Evolutionary conservation across 768 basidiomycete genomes (phyloP), one percentile per base, ranked within the genome.

Genomic region (Neoboletus magnificus): DNA sequence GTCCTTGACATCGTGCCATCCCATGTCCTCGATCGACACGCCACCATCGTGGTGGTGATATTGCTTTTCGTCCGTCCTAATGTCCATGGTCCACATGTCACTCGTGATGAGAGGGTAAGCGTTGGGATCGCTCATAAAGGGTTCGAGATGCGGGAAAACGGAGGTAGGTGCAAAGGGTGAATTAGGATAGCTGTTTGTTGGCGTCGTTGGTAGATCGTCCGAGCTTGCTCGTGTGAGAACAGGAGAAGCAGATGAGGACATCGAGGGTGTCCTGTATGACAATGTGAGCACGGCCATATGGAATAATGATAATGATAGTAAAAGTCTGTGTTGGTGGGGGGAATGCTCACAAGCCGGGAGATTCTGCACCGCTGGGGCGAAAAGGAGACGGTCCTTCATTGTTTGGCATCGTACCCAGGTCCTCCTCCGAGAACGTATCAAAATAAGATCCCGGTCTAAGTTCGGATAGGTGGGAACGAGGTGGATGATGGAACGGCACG

Each of bases 171-270:
- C 16, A 12, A 43, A 41, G 2, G 54, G 57, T 5, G 50, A 55
- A 13, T 27, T 23, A 9, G 36, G 52, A 25, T 56, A 42, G 36
- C 48, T 50, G 22, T 35, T 55, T 10, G 36, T 46, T 9, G 59
- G 59, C 10, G 49, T 61, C 8, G 2, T 29, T 1, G 42, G 55
- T 1, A 41, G 33, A 9, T 48, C 40, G 5, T 22, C 37, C 13
- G 47, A 54, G 40, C 46, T 25, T 4, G 48, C 32, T 13, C 54
- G 49, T 1, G 54, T 47, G n/a, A 51, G n/a, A 18, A 39, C 25
- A 11, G 56, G 51, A 1, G 62, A 61, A 1, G 55, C 30, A 0
- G 58, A 53, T 13, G 35, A 25, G 10, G 55, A 61, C 2, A 62
- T 37, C 8, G 57, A 54, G 2, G 49, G 30, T 8, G 54, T 52